phyloP scores from a whole-genome alignment of 306 rosid genomes.

The Malus asiatica region DNA sequence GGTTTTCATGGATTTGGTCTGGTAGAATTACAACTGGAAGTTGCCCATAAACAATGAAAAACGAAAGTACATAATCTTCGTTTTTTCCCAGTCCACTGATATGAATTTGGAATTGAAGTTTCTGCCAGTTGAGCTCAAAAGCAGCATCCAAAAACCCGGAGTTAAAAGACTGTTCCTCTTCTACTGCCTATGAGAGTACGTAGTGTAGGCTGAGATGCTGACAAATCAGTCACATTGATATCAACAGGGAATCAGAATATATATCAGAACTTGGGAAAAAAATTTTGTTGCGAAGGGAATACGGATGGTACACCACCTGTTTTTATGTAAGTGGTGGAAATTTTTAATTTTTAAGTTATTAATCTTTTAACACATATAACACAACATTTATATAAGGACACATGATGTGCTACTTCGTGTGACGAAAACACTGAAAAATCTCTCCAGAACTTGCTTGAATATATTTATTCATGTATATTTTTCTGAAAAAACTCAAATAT shows the following conservation, averaged over 20 bases:
- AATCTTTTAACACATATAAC: no score
- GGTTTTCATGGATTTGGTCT: conserved; percentile 22
- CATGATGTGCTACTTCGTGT: no score
- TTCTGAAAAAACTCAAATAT: conserved; percentile 1
- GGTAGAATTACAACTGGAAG: conserved; percentile 5
- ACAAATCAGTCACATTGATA: background rate
- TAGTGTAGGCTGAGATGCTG: background rate
- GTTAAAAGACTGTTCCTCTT: background rate
- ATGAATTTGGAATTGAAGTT: background rate
- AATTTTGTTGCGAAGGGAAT: no score
- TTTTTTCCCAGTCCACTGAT: background rate
- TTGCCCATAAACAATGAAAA: background rate
- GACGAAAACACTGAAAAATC: no score
- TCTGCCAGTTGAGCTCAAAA: background rate
- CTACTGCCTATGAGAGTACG: conserved; percentile 12
- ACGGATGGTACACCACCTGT: no score
- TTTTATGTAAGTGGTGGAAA: no score
- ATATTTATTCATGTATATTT: background rate
- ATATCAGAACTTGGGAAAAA: background rate
- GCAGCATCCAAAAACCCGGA: conserved; percentile 5
- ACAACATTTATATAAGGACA: no score
- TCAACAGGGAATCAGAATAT: conserved; percentile 3
- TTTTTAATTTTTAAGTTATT: no score
- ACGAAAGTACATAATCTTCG: background rate
- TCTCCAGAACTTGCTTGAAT: background rate